Evolutionary conservation across 257 asterid genomes (phyloP).

Genomic region (Jaltomata sinuosa): DNA sequence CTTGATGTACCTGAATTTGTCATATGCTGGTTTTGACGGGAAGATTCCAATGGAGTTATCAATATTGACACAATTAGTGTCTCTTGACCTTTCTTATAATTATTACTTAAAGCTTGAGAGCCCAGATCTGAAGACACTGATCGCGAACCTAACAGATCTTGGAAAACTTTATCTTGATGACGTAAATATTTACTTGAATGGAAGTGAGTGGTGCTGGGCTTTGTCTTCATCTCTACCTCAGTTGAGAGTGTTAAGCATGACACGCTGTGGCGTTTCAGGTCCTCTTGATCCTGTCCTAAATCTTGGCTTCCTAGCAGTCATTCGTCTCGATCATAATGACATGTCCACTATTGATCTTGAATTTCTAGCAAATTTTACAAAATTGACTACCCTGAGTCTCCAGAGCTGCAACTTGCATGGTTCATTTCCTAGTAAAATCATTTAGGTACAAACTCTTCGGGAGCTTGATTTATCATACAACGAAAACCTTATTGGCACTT

Average conservation of each 20-base stretch:
- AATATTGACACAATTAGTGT: conserved; percentile 15
- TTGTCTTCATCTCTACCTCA: conserved; percentile 13
- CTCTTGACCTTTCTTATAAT: conserved; percentile 35
- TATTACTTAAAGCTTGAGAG: not conserved
- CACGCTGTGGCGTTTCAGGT: not conserved
- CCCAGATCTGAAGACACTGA: not conserved
- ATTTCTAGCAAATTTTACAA: conserved; percentile 3
- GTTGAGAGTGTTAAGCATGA: not conserved
- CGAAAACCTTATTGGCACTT: not conserved
- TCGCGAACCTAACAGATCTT: not conserved
- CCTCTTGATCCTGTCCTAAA: not conserved
- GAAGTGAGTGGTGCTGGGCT: conserved; percentile 2
- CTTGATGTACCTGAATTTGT: conserved; percentile 37
- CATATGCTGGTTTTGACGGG: conserved; percentile 41
- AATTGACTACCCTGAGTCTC: conserved; percentile 4
- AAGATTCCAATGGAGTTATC: conserved; percentile 34
- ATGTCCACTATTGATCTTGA: not conserved
- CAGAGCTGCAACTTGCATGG: conserved; percentile 1
- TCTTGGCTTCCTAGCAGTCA: not conserved
- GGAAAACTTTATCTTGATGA: not conserved
- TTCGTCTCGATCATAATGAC: not conserved
- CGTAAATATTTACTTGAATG: not conserved
- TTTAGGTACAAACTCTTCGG: conserved; percentile 18
- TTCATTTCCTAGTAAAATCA: conserved; percentile 14
- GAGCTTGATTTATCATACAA: conserved; percentile 7